Evolutionary conservation across 1,139 yeast species (phyloP), one percentile per base, ranked within the genome.

Genomic region (Geotrichum citri-aurantii): DNA sequence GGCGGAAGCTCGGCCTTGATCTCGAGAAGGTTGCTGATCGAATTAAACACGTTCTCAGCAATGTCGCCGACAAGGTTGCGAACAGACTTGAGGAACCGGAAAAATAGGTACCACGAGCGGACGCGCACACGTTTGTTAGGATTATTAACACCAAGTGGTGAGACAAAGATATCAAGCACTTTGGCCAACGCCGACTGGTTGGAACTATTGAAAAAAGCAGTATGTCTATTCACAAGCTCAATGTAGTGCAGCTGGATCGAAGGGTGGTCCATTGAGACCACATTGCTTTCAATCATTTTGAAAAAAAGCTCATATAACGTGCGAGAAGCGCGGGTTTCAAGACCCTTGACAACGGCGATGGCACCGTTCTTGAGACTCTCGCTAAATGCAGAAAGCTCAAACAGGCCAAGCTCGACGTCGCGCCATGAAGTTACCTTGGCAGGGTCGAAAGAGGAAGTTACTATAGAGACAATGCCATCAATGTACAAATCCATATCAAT

Each of bases 21-120:
- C 0, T 71, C 75, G 40, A 90, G 75, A 56, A 87, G 74, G 66
- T 75, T 83, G 59, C 69, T 70, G 24, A 85, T 75, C 17, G 86
- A 77, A 62, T 77, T 79, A 55, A 81, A 77, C 33, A 85, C 75
- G n/a, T 79, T 73, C 52, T 71, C 76, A 49, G 81, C 81, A 50
- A 73, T 69, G 56, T 68, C 69, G 37, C 82, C 79, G 29, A 83
- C 75, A 57, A 81, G 75, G 37, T 92, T 90, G 69, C 84, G 87
- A 1, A 93, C 85, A 54, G 85, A 75, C 69, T 87, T 90, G 65
- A 91, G 79, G 67, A 91, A 88, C 69, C 96, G 82, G 68, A 86
- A 86, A 65, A 93, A 88, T 63, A 92, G 76, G 71, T 90, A 92
- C 97, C 98, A 93, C 55, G 93, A 81, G 71, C 98, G 83, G 61